Base-by-base conservation (phyloP, 805 yeast genomes). In the Saccharomycopsis malanga region DNA sequence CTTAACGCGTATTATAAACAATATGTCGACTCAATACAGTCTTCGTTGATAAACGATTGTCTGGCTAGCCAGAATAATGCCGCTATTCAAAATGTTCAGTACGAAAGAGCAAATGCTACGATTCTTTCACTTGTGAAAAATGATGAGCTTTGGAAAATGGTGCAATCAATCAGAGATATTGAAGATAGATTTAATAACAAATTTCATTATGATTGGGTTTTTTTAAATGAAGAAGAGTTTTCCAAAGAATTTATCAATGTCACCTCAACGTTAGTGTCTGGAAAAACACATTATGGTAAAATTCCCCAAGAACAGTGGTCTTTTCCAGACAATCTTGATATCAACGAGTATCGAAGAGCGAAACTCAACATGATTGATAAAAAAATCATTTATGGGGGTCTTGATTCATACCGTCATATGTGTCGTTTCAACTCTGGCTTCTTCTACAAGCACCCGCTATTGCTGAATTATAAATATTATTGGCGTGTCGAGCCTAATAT, bases 131-230 rank as follows among this genome's bases (percentile, higher is more conserved):
- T 86, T 56, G 93, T 87, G 12, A 72, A 94, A 66, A 84, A 85
- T 62, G 57, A 67, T n/a, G 95, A 86, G 59, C 62, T 86, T 45
- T 72, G 76, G 67, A 73, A 72, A 27, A 65, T 86, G 45, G 66
- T 79, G 37, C 73, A 68, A 25, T 77, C 93, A 3, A 82, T 86
- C 52, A 72, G 84, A 61, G 74, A 79, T 40, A 74, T 89, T 45
- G 96, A 91, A 66, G 96, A 87, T 63, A 72, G 96, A 53, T 91
- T 93, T 72, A 91, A 91, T 69, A 62, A 67, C 15, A 73, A 83
- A 39, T 88, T 66, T 67, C 73, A 83, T 53, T 91, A 91, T 61
- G 96, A 93, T 56, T 91, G 97, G 96, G 91, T 88, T 20, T 93
- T 76, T 53, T 56, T 70, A 20, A 76, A 75, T 52, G 72, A 76